Evolutionary conservation across 2,329 filamentous ascomycete genomes (phyloP), one percentile per base, ranked within the genome.

Genomic region (Aureobasidium sp.): DNA sequence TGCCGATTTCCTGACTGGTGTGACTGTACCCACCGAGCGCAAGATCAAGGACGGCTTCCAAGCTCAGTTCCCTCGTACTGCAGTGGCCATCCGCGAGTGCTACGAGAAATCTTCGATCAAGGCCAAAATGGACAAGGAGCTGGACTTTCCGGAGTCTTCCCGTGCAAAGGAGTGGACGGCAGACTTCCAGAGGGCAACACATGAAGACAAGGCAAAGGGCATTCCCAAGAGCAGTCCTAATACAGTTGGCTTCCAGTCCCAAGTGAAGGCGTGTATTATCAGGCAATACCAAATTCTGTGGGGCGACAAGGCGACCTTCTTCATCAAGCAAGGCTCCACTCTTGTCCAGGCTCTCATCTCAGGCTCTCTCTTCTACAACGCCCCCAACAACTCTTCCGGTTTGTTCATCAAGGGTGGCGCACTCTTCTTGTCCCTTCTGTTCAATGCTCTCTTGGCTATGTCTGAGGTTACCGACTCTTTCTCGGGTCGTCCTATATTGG

Each of bases 311-410:
- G 72, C 77, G 0, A 82, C 80, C 0, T 79, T 85, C 34, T 59
- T 82, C 56, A 80, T 84, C 67, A 84, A 83, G 62, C 80, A 85
- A 59, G 66, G 72, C 4, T 74, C 76, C 0, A 81, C 78, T 1
- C 61, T 85, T 6, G 60, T 74, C 0, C 79, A 84, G 60, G 81
- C 83, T 0, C 66, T 87, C 4, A 78, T 86, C 54, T 73, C 77
- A 1, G 83, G 83, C 6, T 85, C 82, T 0, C 72, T 86, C 3
- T 87, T 87, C 67, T 87, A 86, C 67, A 74, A 82, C 53, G 78
- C 82, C 0, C 76, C 81, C 0, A 55, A 69, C 21, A 79, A 76
- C 45, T 79, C 80, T 0, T 72, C 67, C 1, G 84, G 83, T 7
- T 66, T 87, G 0, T 86, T 86, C 63, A 63, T 79, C 59, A 85